Conservation (phyloP, 1,284 basidiomycete species). For the Boletellus dicymbophilus region DNA sequence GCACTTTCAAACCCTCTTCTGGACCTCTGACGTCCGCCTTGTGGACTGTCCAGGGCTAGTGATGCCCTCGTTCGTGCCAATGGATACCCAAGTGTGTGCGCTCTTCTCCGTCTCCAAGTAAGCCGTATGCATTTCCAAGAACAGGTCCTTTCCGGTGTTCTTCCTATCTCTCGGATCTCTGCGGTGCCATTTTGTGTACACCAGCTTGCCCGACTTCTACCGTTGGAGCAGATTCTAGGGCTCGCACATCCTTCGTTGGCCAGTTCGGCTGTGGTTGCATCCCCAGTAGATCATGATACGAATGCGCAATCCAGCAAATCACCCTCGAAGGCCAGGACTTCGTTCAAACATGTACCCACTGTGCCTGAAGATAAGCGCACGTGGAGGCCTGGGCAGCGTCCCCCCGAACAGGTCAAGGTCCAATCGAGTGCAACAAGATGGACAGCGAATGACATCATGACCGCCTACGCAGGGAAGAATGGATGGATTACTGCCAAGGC, state of each 20-base stretch:
- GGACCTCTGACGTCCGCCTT: conserved; percentile 78
- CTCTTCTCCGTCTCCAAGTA: conserved; percentile 18
- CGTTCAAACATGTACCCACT: no score
- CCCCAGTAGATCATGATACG: neutral
- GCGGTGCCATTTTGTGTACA: conserved; percentile 78
- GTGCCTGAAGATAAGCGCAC: conserved; percentile 63
- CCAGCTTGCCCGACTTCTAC: conserved; percentile 69
- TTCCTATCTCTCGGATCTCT: conserved; percentile 89
- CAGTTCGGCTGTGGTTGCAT: conserved; percentile 13
- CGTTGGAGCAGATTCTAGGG: conserved; percentile 73
- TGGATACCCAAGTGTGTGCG: conserved; percentile 73
- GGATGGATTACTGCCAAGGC: conserved; percentile 90
- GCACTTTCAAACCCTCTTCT: conserved; percentile 91
- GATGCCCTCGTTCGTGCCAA: conserved; percentile 74
- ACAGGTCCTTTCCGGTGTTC: conserved; percentile 74
- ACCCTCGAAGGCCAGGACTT: neutral
- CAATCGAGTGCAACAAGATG: conserved; percentile 42
- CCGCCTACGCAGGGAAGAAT: conserved; percentile 73
- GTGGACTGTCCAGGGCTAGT: conserved; percentile 89
- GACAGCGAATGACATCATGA: conserved; percentile 83
- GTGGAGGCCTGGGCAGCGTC: conserved; percentile 59
- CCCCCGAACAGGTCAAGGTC: conserved; percentile 11
- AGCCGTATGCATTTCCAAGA: neutral
- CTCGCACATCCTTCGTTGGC: conserved; percentile 53
- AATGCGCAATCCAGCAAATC: neutral